Percentiles rank a stretch among this genome's conserved stretches.
These are phyloP conservation scores for Trichoderma sp. DNA, from an alignment of 2,329 filamentous ascomycete species.

Conservation along the genomic window DNA sequence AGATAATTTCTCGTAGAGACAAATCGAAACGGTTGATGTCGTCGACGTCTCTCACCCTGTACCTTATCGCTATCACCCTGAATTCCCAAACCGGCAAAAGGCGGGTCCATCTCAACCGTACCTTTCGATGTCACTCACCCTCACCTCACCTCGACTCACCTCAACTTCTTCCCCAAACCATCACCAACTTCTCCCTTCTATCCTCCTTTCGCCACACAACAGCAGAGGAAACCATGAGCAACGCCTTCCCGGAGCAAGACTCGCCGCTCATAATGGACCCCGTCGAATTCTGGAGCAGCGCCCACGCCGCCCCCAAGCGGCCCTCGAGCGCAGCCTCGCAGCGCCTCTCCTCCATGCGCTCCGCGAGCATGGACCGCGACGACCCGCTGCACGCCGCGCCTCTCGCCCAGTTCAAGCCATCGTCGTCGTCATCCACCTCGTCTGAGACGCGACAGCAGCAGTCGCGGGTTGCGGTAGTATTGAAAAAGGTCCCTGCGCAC, in stretches of 20 bases:
- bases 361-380: conserved; percentile 31
- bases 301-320: neutral
- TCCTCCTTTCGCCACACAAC: neutral
- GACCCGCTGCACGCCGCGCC: conserved; percentile 31
- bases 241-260: neutral
- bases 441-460: no score
- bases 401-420: neutral
- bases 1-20: no score
- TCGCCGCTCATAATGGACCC: conserved; percentile 12
- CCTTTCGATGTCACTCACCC: neutral
- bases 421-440: conserved; percentile 33
- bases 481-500: conserved; percentile 27
- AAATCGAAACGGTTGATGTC: no score
- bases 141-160: no score
- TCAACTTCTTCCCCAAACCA: neutral
- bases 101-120: neutral
- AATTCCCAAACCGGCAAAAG: neutral
- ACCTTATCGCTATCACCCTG: neutral
- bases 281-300: conserved; percentile 19
- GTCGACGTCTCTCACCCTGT: no score
- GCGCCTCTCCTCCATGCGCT: neutral
- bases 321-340: neutral
- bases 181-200: neutral
- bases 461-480: no score
- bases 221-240: neutral